Evolutionary conservation across 495 filamentous ascomycete species (phyloP).

Genomic region (Halenospora varia): DNA sequence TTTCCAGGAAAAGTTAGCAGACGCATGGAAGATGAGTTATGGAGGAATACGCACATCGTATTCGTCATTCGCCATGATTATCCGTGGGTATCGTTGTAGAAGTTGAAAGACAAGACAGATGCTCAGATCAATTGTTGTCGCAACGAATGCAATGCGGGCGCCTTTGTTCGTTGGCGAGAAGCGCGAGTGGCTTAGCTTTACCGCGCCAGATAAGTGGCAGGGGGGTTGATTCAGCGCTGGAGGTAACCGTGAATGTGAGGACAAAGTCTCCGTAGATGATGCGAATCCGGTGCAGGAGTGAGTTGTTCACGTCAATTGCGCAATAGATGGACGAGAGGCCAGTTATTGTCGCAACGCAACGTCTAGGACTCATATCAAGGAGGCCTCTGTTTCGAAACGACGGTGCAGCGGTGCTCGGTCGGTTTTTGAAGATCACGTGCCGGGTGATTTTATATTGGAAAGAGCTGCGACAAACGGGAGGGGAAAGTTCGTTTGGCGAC

Average conservation of each 20-base stretch:
- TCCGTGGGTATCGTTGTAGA: constrained; percentile 18
- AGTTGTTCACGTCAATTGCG: too few species aligned
- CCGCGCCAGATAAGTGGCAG: background rate
- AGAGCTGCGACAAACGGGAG: too few species aligned
- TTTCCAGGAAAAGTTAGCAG: constrained; percentile 13
- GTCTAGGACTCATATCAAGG: background rate
- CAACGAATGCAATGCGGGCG: constrained; percentile 19
- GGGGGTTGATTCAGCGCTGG: too few species aligned
- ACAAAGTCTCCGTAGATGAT: too few species aligned
- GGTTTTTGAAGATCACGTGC: background rate
- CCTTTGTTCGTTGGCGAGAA: constrained; percentile 22
- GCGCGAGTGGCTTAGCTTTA: background rate
- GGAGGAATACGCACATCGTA: constrained; percentile 84
- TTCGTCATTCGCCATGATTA: constrained; percentile 97
- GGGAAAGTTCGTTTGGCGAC: too few species aligned
- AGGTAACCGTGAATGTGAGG: background rate
- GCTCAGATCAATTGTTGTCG: constrained; percentile 20
- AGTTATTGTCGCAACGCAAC: background rate
- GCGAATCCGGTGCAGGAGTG: too few species aligned
- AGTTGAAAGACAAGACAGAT: constrained; percentile 16
- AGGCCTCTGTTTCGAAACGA: background rate
- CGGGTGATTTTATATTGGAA: background rate
- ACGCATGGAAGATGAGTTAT: background rate
- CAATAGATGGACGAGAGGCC: background rate
- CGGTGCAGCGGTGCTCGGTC: background rate